Base-by-base conservation (phyloP, 805 yeast species). In the Monosporozyma unispora region DNA sequence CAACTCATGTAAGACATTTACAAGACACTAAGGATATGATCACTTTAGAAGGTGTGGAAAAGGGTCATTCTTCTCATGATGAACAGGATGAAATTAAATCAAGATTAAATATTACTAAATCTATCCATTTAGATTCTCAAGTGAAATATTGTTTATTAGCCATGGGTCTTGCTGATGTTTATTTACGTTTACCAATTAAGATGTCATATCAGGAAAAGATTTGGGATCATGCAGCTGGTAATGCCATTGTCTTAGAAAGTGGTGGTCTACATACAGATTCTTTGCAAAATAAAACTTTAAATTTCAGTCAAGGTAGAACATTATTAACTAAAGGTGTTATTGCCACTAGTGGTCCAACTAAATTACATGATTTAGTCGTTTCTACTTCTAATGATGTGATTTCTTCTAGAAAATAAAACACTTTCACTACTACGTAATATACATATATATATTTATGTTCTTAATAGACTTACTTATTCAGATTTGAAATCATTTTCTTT, bases 191-290 rank as follows among this genome's bases (percentile, higher is more conserved):
- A 51, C 99, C 99, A 12, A 79, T 82, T 44, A 80, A 76, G 55
- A 73, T 80, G 47, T 68, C 77, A 2, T 93, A 90, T 65, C 77
- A 87, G 58, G 99, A 93, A 65, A 93, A 93, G 68, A 89, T 93
- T 52, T 93, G 99, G 98, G 99, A 93, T 68, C 99, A 93, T 66
- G 98, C 98, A 18, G 95, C 97, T 1, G 99, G 99, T 3, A 84
- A 85, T 60, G 74, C 91, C 12, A 75, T 93, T 52, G 82, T 95
- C 44, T 74, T 77, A 33, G 99, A 95, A 67, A 85, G 95, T 58
- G 97, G 97, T 41, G 99, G 99, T 6, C 65, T 72, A 46, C 98
- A 93, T 11, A 80, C 91, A 14, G 99, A 93, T 62, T 51, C 69
- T 1, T 79, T 91, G 67, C 67, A 77, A 49, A 96, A 96, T 18